Base-by-base conservation (phyloP, 305 asterid species). In the Fraxinus sp. region DNA sequence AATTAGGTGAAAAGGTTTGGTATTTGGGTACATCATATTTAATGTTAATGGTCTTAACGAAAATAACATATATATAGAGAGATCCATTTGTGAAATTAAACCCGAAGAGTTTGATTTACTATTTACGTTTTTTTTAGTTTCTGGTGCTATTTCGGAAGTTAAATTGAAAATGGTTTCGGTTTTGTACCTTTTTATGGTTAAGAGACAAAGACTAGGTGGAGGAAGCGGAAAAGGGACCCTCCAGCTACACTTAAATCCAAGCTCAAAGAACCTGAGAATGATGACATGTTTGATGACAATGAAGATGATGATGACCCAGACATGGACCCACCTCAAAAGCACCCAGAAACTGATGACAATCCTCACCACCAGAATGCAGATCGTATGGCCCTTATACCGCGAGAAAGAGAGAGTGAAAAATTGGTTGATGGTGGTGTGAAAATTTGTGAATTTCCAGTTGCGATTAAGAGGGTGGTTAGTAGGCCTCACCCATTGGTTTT, bases 161-260 rank as follows among this genome's bases (percentile, higher is more conserved):
- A 13, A 71, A 83, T 46, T 81, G 80, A 77, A 77, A 33, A 28
- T 77, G 64, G 26, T 77, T 24, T 5, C 22, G 72, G 24, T 77
- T 35, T 49, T 55, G 39, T 35, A 22, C 49, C 20, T 77, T 73
- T 77, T 81, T 78, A 20, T 74, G 79, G 68, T 86, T 20, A 72
- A 96, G 99, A 95, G 88, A 87, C 94, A 36, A 91, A 93, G 90
- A 90, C 90, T 20, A 90, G 91, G 89, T 95, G 98, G 99, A 92
- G 93, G 97, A 95, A 92, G 95, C 95, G 99, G 85, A 93, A 90
- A 87, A 89, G 97, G 85, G 97, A 92, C 76, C 89, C 89, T 28
- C 85, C 87, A 71, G 87, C 92, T 79, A 86, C 92, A 5, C 89
- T 97, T 7, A 96, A 92, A 83, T 82, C 93, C 14, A 93, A 89